Base-by-base conservation (phyloP, 352 stramenopile species). In the Peronospora belbahrii region DNA sequence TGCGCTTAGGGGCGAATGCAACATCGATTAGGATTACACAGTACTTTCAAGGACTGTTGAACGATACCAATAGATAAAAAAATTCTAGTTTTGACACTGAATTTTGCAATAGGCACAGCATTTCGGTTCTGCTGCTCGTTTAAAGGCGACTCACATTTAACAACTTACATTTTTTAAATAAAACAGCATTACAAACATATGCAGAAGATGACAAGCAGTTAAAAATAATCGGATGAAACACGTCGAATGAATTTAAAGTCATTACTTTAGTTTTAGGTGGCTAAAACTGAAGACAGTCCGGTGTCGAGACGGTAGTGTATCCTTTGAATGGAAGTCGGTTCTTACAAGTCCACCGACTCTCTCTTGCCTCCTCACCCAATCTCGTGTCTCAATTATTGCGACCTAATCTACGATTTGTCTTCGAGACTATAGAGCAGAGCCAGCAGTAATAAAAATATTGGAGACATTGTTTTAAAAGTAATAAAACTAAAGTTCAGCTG, bases 361-460 rank as follows among this genome's bases (percentile, higher is more conserved):
- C 22, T 55, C 47, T 55, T 10, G 37, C 33, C 3, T 9, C 17
- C 23, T 42, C 11, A 15, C 10, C 25, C 46, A 46, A 37, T 46
- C 25, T 46, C 25, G 2, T 15, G 25, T 46, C 35, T 43, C 8
- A 28, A 5, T 40, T 27, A n/a, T n/a, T 5, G 4, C 20, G 13
- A 48, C 30, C 47, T 38, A 55, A 55, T 55, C 47, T 11, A n/a
- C 22, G 23, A 48, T 3, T 55, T 9, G 31, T 24, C 42, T 38
- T 55, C 47, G 22, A 14, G 35, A 42, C 22, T 10, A 57, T 52
- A 46, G 49, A 52, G 49, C 18, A 17, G 34, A 38, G 33, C 41
- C 32, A 40, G 39, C 19, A 51, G 32, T 46, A 17, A 45, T 51
- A 33, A 44, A 51, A 51, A 50, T 39, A 40, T 27, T 23, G 23